Base-by-base conservation (phyloP, 2,329 filamentous ascomycete genomes). In the Colletotrichum ledebouriae region DNA sequence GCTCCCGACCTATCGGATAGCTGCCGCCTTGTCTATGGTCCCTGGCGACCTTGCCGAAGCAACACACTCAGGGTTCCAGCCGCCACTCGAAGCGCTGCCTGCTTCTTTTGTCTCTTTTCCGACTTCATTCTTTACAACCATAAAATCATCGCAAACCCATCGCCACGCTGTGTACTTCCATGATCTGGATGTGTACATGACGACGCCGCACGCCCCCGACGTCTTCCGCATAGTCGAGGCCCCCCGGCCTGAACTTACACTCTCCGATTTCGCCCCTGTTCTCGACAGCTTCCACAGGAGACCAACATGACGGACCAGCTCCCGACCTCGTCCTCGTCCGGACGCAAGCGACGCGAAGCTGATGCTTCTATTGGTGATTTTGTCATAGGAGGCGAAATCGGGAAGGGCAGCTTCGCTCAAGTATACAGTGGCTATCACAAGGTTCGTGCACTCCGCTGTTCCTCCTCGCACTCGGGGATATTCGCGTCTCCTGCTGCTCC, bases 381-480 rank as follows among this genome's bases (percentile, higher is more conserved):
- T 80, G 87, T 88, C 75, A 90, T 95, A 75, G 89, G 94, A 74
- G 90, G 92, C 73, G 93, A 98, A 82, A 98, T 98, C 78, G 96
- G 96, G 71, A 96, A 96, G 82, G 96, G 96, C 71, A 98, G 96
- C 83, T 99, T 98, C 84, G 96, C 96, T 72, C 94, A 94, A 73
- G 96, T 99, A 73, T 98, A 96, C 79, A 89, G 92, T 78, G 94
- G 93, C 72, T 89, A 90, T 74, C 93, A 97, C 81, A 92, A 92
- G 82, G 94, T 97, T 83, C 81, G 90, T 70, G 15, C 37, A 20
- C 57, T 50, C 49, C 22, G 46, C 50, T n/a, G 59, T 33, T 41
- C 10, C 29, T 41, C n/a, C 15, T 2, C 3, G 15, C 15, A 7
- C n/a, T 15, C 12, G 1, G 12, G 17, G 3, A 6, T 11, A 33